Evolutionary conservation across 164 flowering plant species (phyloP), one percentile per base, ranked within the genome.

Genomic region (Vitis amurensis): DNA sequence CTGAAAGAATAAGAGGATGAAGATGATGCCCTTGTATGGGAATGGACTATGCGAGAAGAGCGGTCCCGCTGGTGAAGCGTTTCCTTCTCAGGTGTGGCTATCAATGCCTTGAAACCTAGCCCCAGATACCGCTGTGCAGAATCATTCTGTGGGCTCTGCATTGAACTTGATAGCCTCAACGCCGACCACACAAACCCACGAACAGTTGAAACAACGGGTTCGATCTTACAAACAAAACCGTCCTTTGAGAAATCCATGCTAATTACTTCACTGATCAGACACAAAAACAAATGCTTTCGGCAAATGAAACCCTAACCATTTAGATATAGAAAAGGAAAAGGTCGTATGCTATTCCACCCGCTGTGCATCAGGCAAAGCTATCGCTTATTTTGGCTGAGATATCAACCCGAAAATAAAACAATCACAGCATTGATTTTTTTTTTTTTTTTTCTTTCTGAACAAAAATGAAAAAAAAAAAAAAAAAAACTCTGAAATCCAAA

Each of bases 91-190:
- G 31, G 1, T 6, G 44, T 37, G 29, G 62, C 11, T 1, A 66
- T 44, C 55, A 67, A 69, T 64, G 69, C 52, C 56, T 61, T 68
- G 37, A 73, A 61, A 2, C 68, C 71, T 0, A 48, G n/a, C 13
- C n/a, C 19, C 57, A 14, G 52, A 27, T 31, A 1, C 0, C 44
- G 50, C 9, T n/a, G 19, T 27, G 2, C 5, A 17, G 8, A 14
- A 1, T 16, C n/a, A 31, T 11, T 48, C 12, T 66, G 64, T 44
- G 31, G 58, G 55, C 27, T n/a, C 59, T 58, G 69, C 55, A 69
- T 27, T 60, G 60, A 47, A 52, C 16, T 50, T 37, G 63, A 4
- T 9, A 53, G 55, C 19, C 19, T 11, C 19, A 50, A 47, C 30
- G 71, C 27, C 71, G 71, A 55, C n/a, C 55, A 48, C 15, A 72